Percentiles rank a stretch among this genome's conserved stretches.
These are phyloP conservation scores for Candida tetrigidarum DNA, from an alignment of 1,139 yeast genomes.

Conservation along the genomic window DNA sequence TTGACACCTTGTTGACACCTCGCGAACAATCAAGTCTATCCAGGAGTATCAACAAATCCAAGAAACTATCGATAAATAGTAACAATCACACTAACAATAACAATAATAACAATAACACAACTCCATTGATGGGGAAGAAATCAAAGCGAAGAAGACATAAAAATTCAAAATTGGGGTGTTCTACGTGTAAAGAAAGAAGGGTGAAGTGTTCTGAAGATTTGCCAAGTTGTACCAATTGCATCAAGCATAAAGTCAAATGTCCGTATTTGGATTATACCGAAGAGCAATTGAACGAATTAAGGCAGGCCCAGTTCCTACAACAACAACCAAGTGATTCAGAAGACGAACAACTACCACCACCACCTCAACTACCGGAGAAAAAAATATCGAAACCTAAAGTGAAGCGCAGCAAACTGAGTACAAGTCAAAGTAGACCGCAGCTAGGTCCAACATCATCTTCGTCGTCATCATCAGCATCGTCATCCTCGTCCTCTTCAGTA, in stretches of 20 bases:
- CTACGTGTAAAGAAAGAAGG: constrained; percentile 48
- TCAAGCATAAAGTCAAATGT: constrained; percentile 45
- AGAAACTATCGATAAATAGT: neutral
- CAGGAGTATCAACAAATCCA: neutral
- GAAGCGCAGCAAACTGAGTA: neutral
- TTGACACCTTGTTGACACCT: neutral
- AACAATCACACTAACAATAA: neutral
- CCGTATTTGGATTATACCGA: constrained; percentile 43
- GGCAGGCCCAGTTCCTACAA: constrained; percentile 21
- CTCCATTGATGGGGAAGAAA: constrained; percentile 11
- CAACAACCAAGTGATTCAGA: constrained; percentile 15
- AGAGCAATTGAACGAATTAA: constrained; percentile 37
- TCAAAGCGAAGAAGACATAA: constrained; percentile 34
- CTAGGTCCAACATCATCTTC: neutral
- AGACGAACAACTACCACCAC: neutral
- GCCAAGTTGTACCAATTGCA: constrained; percentile 46
- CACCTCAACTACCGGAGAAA: constrained; percentile 7
- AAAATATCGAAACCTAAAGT: constrained; percentile 2
- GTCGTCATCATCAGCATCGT: neutral
- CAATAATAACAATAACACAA: neutral
- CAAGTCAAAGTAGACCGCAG: neutral
- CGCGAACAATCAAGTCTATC: constrained; percentile 1
- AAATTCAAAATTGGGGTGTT: constrained; percentile 43
- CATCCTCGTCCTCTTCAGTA: neutral
- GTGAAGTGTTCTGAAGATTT: constrained; percentile 49